Base-by-base conservation (phyloP, 352 stramenopile genomes). In the Thraustochytrium sp. region DNA sequence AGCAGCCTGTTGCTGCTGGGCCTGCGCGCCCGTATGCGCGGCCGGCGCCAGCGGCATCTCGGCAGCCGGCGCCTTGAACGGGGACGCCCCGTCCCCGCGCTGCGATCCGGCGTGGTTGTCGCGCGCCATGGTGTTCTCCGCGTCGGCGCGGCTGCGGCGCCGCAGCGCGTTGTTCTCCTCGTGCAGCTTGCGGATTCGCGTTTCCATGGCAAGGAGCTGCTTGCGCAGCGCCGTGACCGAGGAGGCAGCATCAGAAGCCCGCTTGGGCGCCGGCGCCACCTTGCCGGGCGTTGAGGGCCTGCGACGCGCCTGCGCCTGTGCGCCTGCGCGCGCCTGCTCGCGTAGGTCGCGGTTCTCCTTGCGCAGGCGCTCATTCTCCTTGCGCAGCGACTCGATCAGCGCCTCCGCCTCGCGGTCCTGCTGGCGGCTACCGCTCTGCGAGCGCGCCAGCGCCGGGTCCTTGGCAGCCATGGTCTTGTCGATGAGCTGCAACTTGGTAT, bases 401-500 rank as follows among this genome's bases (percentile, higher is more conserved):
- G 90, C 91, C 54, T 95, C 92, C 13, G 90, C 90, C 56, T 94
- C 91, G 26, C 93, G 63, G 82, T 94, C 90, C 36, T 90, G 88
- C 55, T 89, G 89, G 34, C 86, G 5, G 11, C 11, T 18, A 29
- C 5, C 31, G 8, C 38, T 5, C 63, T 31, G 5, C n/a, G n/a
- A n/a, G n/a, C n/a, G n/a, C n/a, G n/a, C n/a, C n/a, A n/a, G 23
- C 40, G 36, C 82, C 48, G 89, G 84, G 21, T 87, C 85, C 65
- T 91, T 94, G 76, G 92, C 94, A 86, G 91, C 93, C 42, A 96
- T 86, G 42, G 89, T 88, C 49, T 94, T 91, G 74, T 95, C 92
- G 65, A 95, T 94, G 37, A 95, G 94, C 56, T 91, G 91, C 64
- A 96, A 76, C 84, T 96, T 95, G 1, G 92, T 95, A 83, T 91